Evolutionary conservation across 108 stramenopile species (phyloP), one percentile per base, ranked within the genome.

Genomic region (Skeletonema potamos): DNA sequence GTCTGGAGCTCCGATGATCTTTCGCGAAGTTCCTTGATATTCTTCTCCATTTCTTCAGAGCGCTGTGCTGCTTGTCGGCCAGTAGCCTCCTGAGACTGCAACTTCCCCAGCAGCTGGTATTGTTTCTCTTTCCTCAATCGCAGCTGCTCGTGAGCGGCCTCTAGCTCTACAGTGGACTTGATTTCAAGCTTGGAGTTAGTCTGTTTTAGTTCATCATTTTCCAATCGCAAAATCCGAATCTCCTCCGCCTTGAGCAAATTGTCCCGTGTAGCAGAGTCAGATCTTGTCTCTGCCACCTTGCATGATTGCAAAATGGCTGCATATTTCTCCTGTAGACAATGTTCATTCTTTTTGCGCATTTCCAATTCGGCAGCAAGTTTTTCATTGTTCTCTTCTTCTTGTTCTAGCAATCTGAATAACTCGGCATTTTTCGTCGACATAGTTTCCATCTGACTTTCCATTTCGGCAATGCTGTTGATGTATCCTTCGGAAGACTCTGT

Each of bases 101-200:
- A 61, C 82, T 95, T 93, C 41, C 92, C 87, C 43, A 93, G 66
- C 12, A 93, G 71, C 72, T 92, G 89, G 62, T 95, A 95, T 60
- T 93, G 92, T 73, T 95, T 95, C 74, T 93, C 91, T 74, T 93
- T 95, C 29, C 94, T 79, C 57, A 95, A 85, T 1, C 94, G 79
- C 18, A 95, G 85, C 83, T 95, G 94, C 64, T 95, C 94, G 55
- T 95, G 83, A 55, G 89, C 69, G 12, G 91, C 76, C 74, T 93
- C 92, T 12, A 95, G 67, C 72, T 95, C 94, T n/a, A 95, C 89
- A 54, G 90, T 88, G 13, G 90, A 79, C 64, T 91, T 87, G 59
- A 90, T 79, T 41, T 82, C 58, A 61, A 92, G 68, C 68, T 93
- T 91, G 6, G 85, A 76, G 64, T 87, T 87, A 44, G 83, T 78